Conservation (phyloP, 2,329 filamentous ascomycete species). For the Penicillium sp. region DNA sequence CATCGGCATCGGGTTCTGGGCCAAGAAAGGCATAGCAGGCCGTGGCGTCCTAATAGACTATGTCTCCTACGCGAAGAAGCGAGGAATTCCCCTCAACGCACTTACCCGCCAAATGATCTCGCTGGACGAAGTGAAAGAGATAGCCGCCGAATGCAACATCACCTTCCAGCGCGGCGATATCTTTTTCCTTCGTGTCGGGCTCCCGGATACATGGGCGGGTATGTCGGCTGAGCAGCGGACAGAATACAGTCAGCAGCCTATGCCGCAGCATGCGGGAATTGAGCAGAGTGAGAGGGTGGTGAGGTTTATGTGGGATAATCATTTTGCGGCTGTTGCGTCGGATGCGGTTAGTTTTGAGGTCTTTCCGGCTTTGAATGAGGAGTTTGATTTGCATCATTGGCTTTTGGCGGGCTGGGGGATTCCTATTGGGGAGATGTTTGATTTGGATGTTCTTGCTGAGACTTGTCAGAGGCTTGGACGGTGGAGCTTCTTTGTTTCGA, state of each 20-base stretch:
- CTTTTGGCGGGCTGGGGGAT: slow-evolving; percentile 39
- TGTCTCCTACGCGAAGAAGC: slow-evolving; percentile 35
- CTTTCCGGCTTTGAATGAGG: slow-evolving; percentile 39
- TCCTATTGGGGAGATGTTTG: slow-evolving; percentile 44
- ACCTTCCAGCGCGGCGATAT: slow-evolving; percentile 39
- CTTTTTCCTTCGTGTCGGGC: slow-evolving; percentile 40
- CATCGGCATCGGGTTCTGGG: slow-evolving; percentile 41
- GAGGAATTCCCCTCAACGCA: slow-evolving; percentile 32
- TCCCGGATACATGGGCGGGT: slow-evolving; percentile 34
- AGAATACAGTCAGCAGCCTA: slow-evolving; percentile 31
- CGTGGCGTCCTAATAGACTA: slow-evolving; percentile 44
- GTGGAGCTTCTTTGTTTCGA: slow-evolving; percentile 42
- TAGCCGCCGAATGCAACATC: slow-evolving; percentile 37
- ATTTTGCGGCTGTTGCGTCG: slow-evolving; percentile 60
- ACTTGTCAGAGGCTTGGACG: slow-evolving; percentile 33
- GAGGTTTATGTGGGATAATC: slow-evolving; percentile 60
- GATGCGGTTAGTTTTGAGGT: slow-evolving; percentile 61
- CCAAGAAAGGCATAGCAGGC: slow-evolving; percentile 40
- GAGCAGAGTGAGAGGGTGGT: slow-evolving; percentile 46
- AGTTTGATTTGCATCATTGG: slow-evolving; percentile 39
- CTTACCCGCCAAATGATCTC: slow-evolving; percentile 34
- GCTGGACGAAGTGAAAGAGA: slow-evolving; percentile 36
- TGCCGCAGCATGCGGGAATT: slow-evolving; percentile 36
- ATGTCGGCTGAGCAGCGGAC: slow-evolving; percentile 30
- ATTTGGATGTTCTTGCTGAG: slow-evolving; percentile 37